Base-by-base conservation (phyloP, 202 grass and related monocot species). In the Panicum virgatum region DNA sequence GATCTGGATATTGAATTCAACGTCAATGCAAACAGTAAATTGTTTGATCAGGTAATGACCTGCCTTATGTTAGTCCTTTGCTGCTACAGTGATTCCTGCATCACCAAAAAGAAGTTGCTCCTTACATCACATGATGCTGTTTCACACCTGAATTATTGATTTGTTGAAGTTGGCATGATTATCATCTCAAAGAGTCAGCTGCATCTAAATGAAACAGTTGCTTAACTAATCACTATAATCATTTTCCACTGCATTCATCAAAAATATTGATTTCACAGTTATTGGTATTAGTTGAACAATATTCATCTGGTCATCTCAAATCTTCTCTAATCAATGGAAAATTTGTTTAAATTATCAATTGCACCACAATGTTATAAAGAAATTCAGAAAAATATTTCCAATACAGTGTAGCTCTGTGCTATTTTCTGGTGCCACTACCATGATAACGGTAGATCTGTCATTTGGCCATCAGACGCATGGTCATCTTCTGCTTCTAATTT, bases 1-100 rank as follows among this genome's bases (percentile, higher is more conserved):
- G 90, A 98, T 91, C 81, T 93, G 46, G 53, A 91, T 44, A 88
- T 98, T 37, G 86, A 98, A 75, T 98, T 88, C 69, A 86, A 98
- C 71, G 80, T 93, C 16, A 98, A 93, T 76, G 13, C 83, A 73
- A 98, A 98, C 37, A 58, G 64, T 40, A 79, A 69, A 57, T 75
- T 98, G 47, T 98, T 98, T 88, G 82, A 93, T 74, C 84, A 95
- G 96, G 96, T 93, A 84, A 67, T 14, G 37, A 6, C 29, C 70
- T 25, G 36, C 45, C 73, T 88, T 13, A 3, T 68, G 54, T 29
- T 42, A 37, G 1, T 73, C 16, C 65, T 62, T 66, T 63, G 3
- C 11, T 86, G 51, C 58, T 39, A 25, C 73, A 37, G 10, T 68
- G 48, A 67, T 37, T 59, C 36, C 12, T 51, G n/a, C 12, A 15